Conservation (phyloP, 108 stramenopile species). For the Bacterosira constricta region DNA sequence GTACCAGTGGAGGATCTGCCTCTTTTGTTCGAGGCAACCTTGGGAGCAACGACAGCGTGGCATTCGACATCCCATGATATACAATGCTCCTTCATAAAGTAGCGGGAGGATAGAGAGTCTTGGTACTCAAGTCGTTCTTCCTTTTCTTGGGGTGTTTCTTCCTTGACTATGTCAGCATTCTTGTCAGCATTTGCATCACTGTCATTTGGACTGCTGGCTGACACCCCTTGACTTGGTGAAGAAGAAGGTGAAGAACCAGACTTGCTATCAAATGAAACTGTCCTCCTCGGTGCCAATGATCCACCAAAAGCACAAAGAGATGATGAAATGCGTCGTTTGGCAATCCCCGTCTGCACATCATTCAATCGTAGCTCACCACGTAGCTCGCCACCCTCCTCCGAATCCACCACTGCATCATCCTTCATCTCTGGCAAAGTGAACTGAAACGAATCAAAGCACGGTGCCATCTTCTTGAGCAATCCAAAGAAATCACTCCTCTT, state of each 20-base stretch:
- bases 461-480: conserved; percentile 24
- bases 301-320: conserved; percentile 49
- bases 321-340: conserved; percentile 37
- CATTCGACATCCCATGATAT: conserved; percentile 47
- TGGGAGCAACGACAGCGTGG: conserved; percentile 25
- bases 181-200: background rate
- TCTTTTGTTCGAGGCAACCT: background rate
- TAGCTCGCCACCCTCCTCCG: background rate
- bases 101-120: conserved; percentile 19
- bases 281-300: conserved; percentile 18
- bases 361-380: background rate
- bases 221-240: background rate
- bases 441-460: conserved; percentile 27
- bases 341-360: conserved; percentile 22
- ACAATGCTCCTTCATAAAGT: conserved; percentile 44
- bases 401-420: too few relatives aligned
- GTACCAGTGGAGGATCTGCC: background rate
- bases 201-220: background rate
- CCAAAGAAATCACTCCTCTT: conserved; percentile 20
- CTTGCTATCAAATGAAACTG: conserved; percentile 22
- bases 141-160: conserved; percentile 3
- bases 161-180: background rate
- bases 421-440: conserved; percentile 34
- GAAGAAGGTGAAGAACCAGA: background rate
- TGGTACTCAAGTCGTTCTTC: conserved; percentile 32